Base-by-base conservation (phyloP, 371 early-diverging fungal genomes). In the Mortierella sp. region DNA sequence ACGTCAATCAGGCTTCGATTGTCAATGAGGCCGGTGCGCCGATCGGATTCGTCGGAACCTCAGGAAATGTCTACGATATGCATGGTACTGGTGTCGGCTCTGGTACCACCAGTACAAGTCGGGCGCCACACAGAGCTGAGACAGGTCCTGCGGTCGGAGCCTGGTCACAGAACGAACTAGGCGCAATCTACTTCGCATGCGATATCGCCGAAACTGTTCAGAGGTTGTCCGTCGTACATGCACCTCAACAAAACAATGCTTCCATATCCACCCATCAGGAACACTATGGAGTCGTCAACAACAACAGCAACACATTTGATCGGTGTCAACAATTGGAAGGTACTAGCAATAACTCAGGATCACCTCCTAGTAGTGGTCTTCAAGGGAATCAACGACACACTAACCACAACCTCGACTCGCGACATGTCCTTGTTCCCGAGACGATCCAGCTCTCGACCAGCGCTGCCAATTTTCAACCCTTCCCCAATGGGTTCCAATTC, bases 361-460 rank as follows among this genome's bases (percentile, higher is more conserved):
- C 58, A 7, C 58, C 58, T 22, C n/a, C n/a, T n/a, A n/a, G n/a
- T n/a, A 22, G 16, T 19, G 37, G 34, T 34, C 58, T 58, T 31
- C 58, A 34, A 2, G 13, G 16, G 1, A 34, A 13, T 26, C 71
- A 52, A 24, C 50, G n/a, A 24, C 41, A 50, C 14, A 24, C 37
- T 3, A 65, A 64, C 44, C 34, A 70, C 50, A 40, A 67, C 34
- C 63, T 67, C 14, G 66, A 40, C 9, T 39, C 77, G 11, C 61
- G 71, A 4, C 74, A 76, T 45, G 40, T 80, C 16, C 68, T 81
- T 13, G 55, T 65, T 22, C 74, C 77, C 37, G 81, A 81, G 43
- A 81, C 74, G 19, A 71, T 81, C 37, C 82, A 81, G 64, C 68
- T 74, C 31, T 77, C 82, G 52, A 76, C 74, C 19, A 73, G 70